phyloP scores from a whole-genome alignment of 2,329 filamentous ascomycete genomes.

The Rhynchosporium graminicola region DNA sequence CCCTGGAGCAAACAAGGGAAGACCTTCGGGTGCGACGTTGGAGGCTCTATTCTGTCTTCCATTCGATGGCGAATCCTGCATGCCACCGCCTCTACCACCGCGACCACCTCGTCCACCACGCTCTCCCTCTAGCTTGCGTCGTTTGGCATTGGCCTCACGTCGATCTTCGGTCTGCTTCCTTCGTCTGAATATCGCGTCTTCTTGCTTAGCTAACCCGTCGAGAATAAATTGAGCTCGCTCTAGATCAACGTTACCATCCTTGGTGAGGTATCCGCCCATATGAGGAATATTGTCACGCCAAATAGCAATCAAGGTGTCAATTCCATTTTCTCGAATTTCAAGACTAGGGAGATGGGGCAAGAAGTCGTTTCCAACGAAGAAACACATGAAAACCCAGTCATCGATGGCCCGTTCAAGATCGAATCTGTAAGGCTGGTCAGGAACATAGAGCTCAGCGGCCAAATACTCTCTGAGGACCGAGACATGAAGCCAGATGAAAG shows the following conservation, averaged over 20 bases:
- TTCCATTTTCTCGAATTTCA: conserved; percentile 95
- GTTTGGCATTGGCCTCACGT: conserved; percentile 75
- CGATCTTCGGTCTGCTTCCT: conserved; percentile 85
- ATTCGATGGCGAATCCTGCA: conserved; percentile 36
- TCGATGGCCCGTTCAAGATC: conserved; percentile 93
- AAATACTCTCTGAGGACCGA: conserved; percentile 90
- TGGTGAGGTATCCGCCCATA: conserved; percentile 96
- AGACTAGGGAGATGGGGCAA: conserved; percentile 94
- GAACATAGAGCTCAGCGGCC: conserved; percentile 82
- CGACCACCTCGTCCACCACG: conserved; percentile 40
- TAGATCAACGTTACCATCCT: conserved; percentile 90
- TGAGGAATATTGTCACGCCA: conserved; percentile 89
- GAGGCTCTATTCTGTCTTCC: conserved; percentile 32
- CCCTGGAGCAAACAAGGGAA: conserved; percentile 61
- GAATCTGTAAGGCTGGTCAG: conserved; percentile 81
- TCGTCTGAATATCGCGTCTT: conserved; percentile 88
- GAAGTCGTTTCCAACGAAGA: conserved; percentile 98
- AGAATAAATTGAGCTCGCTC: conserved; percentile 85
- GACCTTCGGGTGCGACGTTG: conserved; percentile 43
- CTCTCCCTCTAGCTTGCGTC: conserved; percentile 72
- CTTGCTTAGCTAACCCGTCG: conserved; percentile 84
- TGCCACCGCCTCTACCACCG: conserved; percentile 36
- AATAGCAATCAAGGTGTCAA: conserved; percentile 93
- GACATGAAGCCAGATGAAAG: conserved; percentile 98
- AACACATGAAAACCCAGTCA: conserved; percentile 99